phyloP scores from a whole-genome alignment of 495 filamentous ascomycete genomes.

The Aspergillus nanangensis region DNA sequence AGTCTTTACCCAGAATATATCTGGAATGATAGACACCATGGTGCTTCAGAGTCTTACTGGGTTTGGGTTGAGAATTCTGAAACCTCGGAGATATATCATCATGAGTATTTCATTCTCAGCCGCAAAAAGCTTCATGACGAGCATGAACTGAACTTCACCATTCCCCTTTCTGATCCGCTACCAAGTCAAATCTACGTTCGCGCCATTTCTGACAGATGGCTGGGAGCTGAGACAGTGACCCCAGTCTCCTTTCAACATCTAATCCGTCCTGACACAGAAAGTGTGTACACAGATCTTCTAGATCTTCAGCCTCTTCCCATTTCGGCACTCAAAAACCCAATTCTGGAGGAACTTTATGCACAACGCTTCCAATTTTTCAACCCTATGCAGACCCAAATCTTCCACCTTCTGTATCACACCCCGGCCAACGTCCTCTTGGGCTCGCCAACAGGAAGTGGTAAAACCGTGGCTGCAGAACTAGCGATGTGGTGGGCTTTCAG shows the following conservation, averaged over 20 bases:
- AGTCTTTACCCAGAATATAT: constrained; percentile 82
- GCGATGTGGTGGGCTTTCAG: constrained; percentile 99
- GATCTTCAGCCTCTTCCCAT: constrained; percentile 90
- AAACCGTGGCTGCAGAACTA: constrained; percentile 91
- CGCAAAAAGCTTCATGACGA: constrained; percentile 86
- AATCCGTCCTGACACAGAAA: constrained; percentile 95
- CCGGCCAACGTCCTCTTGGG: constrained; percentile 87
- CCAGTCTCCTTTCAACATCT: constrained; percentile 97
- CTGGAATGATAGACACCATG: constrained; percentile 96
- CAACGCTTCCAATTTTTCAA: constrained; percentile 94
- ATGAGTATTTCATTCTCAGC: constrained; percentile 92
- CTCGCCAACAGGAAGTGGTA: constrained; percentile 96
- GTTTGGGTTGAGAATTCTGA: constrained; percentile 99
- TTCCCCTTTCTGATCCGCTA: constrained; percentile 86
- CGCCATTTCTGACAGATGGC: constrained; percentile 90
- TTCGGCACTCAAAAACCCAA: constrained; percentile 79
- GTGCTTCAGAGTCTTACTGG: constrained; percentile 92
- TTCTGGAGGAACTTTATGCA: constrained; percentile 82
- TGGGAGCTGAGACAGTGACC: constrained; percentile 94
- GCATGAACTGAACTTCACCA: constrained; percentile 96
- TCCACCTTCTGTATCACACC: constrained; percentile 92
- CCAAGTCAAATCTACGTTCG: constrained; percentile 95
- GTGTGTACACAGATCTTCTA: constrained; percentile 89
- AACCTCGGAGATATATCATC: constrained; percentile 95
- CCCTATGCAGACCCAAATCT: constrained; percentile 98